These are phyloP conservation scores for Kuraishia cidri DNA, from an alignment of 805 yeast species.

Conservation along the genomic window DNA sequence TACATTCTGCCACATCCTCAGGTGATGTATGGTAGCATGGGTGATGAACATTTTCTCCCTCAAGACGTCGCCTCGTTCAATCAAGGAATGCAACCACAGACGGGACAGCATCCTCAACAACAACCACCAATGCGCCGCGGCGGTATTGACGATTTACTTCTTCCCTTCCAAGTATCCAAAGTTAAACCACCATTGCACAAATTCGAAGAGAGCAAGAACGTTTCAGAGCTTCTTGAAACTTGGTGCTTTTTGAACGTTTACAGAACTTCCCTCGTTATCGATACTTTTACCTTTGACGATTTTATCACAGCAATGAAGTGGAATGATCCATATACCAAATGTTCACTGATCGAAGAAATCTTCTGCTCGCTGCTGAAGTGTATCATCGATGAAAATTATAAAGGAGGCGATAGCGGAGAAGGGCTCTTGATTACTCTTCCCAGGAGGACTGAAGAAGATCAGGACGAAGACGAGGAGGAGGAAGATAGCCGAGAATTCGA, in stretches of 20 bases:
- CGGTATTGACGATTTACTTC: conserved; percentile 18
- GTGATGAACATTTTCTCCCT: not conserved
- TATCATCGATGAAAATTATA: conserved; percentile 35
- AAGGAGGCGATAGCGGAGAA: conserved; percentile 7
- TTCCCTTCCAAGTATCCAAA: conserved; percentile 16
- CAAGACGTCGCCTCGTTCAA: too few relatives aligned
- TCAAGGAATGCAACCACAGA: not conserved
- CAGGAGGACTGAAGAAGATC: conserved; percentile 15
- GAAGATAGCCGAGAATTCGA: conserved; percentile 11
- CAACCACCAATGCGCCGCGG: conserved; percentile 2
- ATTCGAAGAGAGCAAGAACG: conserved; percentile 12
- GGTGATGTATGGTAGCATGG: too few relatives aligned
- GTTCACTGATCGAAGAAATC: conserved; percentile 53
- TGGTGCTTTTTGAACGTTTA: conserved; percentile 76
- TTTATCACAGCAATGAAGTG: conserved; percentile 49
- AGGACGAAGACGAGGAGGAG: conserved; percentile 11
- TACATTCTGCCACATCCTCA: too few relatives aligned
- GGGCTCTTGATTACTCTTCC: conserved; percentile 12
- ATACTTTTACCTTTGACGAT: conserved; percentile 75
- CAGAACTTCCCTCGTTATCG: conserved; percentile 53
- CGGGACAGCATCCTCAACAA: not conserved
- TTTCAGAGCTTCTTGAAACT: conserved; percentile 45
- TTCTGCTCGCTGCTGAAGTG: conserved; percentile 58
- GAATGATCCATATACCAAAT: conserved; percentile 32
- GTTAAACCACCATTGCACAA: conserved; percentile 15